phyloP scores from a whole-genome alignment of 2,329 filamentous ascomycete species.

The Hymenoscyphus albidus region DNA sequence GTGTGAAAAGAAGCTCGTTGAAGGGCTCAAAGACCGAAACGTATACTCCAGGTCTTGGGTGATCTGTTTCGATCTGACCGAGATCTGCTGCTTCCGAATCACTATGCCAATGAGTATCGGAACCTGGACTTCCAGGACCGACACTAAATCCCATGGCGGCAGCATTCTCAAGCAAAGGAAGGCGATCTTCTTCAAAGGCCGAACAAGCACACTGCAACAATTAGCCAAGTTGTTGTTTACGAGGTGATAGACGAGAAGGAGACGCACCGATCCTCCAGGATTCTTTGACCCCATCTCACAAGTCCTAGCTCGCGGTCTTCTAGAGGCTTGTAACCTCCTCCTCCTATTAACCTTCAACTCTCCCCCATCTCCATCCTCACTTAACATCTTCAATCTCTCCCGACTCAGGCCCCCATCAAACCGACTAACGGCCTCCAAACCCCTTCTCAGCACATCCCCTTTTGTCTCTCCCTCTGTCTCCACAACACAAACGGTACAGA shows the following conservation, averaged over 20 bases:
- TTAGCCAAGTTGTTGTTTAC: neutral
- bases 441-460: conserved; percentile 39
- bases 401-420: conserved; percentile 47
- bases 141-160: conserved; percentile 21
- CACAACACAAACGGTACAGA: conserved; percentile 47
- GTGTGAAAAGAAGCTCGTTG: conserved; percentile 44
- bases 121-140: conserved; percentile 18
- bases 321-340: conserved; percentile 11
- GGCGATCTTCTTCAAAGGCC: conserved; percentile 9
- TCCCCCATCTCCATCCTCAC: conserved; percentile 21
- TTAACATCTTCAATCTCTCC: conserved; percentile 41
- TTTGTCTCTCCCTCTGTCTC: conserved; percentile 35
- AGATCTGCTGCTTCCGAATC: conserved; percentile 14
- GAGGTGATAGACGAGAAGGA: neutral
- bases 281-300: conserved; percentile 4
- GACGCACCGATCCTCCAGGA: conserved; percentile 2
- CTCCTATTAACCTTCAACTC: conserved; percentile 10
- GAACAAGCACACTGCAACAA: conserved; percentile 7
- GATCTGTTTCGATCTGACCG: conserved; percentile 2
- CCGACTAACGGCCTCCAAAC: conserved; percentile 42
- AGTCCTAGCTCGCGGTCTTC: conserved; percentile 11
- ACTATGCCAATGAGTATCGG: conserved; percentile 13
- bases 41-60: conserved; percentile 39
- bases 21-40: conserved; percentile 49
- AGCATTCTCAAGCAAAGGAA: conserved; percentile 22